Evolutionary conservation across 371 early-diverging fungal genomes (phyloP).

Genomic region (Syncephalis plumigaleata): DNA sequence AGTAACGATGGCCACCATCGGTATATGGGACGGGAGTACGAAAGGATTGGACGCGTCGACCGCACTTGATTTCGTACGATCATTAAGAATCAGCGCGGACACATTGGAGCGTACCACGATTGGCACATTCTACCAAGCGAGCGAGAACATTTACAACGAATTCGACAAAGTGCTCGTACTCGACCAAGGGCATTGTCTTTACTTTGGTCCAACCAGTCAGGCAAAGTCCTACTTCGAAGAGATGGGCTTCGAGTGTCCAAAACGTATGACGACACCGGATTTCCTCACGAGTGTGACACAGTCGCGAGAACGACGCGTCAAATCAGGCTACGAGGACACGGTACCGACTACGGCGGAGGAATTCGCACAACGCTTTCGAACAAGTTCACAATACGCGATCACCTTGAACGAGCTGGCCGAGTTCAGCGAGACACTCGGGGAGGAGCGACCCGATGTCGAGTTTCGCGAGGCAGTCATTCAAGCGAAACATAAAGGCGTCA

Average conservation of each 20-base stretch:
- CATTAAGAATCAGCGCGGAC: constrained; percentile 33
- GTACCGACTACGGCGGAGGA: constrained; percentile 14
- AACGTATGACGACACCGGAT: constrained; percentile 43
- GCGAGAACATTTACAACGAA: constrained; percentile 37
- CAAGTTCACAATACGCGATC: constrained; percentile 8
- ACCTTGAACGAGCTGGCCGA: constrained; percentile 13
- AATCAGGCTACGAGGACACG: constrained; percentile 21
- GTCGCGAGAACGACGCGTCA: constrained; percentile 24
- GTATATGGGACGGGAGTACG: constrained; percentile 61
- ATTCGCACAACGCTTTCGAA: constrained; percentile 15
- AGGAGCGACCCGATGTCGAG: constrained; percentile 12
- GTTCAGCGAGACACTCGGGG: constrained; percentile 6
- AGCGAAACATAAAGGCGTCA: constrained; percentile 19
- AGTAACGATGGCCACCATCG: constrained; percentile 36
- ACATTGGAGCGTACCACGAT: constrained; percentile 32
- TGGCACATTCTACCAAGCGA: constrained; percentile 39
- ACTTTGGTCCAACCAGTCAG: constrained; percentile 31
- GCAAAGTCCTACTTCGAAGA: constrained; percentile 30
- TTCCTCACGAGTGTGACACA: constrained; percentile 46
- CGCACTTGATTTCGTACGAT: constrained; percentile 43
- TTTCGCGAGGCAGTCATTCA: constrained; percentile 20
- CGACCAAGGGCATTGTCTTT: constrained; percentile 39
- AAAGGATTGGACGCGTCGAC: constrained; percentile 72
- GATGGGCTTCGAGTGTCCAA: constrained; percentile 35
- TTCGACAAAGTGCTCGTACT: constrained; percentile 48